phyloP scores from a whole-genome alignment of 768 basidiomycete genomes.

The Phanerochaete carnosa region DNA sequence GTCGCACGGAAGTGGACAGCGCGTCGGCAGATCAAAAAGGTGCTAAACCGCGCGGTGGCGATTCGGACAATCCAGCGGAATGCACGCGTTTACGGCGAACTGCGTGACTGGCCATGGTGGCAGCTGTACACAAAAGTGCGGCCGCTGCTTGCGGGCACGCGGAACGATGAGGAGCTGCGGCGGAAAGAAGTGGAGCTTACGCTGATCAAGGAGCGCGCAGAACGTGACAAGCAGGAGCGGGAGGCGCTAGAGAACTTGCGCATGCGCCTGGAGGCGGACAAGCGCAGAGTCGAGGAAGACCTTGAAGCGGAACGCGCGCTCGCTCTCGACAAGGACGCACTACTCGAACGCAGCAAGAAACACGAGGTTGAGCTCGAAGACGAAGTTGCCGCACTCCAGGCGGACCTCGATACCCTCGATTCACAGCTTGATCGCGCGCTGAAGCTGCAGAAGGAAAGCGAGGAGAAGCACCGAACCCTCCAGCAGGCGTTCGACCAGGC shows the following conservation, averaged over 20 bases:
- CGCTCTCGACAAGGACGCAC: constrained; percentile 76
- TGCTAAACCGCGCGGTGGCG: constrained; percentile 88
- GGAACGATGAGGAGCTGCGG: constrained; percentile 88
- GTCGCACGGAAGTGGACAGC: constrained; percentile 82
- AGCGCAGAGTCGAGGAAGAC: constrained; percentile 75
- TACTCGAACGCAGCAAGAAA: constrained; percentile 80
- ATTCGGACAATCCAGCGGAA: constrained; percentile 93
- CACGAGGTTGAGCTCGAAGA: constrained; percentile 86
- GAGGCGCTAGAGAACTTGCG: constrained; percentile 76
- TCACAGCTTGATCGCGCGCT: constrained; percentile 82
- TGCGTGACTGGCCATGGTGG: constrained; percentile 99
- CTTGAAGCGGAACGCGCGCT: constrained; percentile 81
- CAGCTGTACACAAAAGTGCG: constrained; percentile 96
- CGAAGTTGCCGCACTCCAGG: constrained; percentile 74
- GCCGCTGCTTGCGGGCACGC: constrained; percentile 87
- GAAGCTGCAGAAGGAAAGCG: constrained; percentile 71
- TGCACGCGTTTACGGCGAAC: constrained; percentile 84
- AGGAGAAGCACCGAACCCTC: constrained; percentile 73
- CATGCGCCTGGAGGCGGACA: constrained; percentile 81
- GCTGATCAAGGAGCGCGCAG: constrained; percentile 78
- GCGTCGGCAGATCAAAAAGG: constrained; percentile 88
- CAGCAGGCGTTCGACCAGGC: constrained; percentile 78
- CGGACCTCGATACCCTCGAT: constrained; percentile 81
- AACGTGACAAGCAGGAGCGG: constrained; percentile 80
- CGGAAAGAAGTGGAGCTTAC: constrained; percentile 83